Evolutionary conservation across 2,329 filamentous ascomycete genomes (phyloP).

Genomic region (Gremmenia infestans): DNA sequence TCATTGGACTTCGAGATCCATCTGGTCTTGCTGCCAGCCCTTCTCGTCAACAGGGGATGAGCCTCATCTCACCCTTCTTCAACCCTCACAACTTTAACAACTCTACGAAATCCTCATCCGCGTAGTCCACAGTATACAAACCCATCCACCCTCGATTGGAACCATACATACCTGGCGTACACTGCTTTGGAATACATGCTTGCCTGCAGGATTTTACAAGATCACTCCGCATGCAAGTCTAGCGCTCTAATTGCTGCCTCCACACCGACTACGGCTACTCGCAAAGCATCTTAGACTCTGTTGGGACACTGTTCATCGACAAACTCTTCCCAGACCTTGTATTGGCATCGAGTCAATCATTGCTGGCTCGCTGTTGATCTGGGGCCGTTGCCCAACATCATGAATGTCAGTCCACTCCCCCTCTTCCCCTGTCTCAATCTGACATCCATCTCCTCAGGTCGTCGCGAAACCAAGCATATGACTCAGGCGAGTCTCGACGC

Average conservation of each 20-base stretch:
- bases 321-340: neutral
- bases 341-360: neutral
- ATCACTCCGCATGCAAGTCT: neutral
- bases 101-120: too few species aligned
- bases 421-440: conserved; percentile 4
- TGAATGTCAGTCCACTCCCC: conserved; percentile 25
- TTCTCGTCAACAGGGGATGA: too few species aligned
- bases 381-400: conserved; percentile 28
- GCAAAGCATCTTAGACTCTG: neutral
- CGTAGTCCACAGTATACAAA: too few species aligned
- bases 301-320: neutral
- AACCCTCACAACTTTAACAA: too few species aligned
- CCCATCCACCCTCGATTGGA: too few species aligned
- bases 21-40: too few species aligned
- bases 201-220: neutral
- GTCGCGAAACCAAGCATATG: conserved; percentile 34
- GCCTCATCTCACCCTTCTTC: too few species aligned
- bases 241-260: neutral
- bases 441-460: conserved; percentile 20
- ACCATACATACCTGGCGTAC: too few species aligned
- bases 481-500: conserved; percentile 35
- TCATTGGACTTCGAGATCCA: too few species aligned
- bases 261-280: neutral
- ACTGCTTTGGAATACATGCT: too few species aligned
- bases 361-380: conserved; percentile 2